Percentiles rank a stretch among this genome's conserved stretches.
Evolutionary conservation across 2,329 filamentous ascomycete species (phyloP).

Genomic region (Escovopsis sp.): DNA sequence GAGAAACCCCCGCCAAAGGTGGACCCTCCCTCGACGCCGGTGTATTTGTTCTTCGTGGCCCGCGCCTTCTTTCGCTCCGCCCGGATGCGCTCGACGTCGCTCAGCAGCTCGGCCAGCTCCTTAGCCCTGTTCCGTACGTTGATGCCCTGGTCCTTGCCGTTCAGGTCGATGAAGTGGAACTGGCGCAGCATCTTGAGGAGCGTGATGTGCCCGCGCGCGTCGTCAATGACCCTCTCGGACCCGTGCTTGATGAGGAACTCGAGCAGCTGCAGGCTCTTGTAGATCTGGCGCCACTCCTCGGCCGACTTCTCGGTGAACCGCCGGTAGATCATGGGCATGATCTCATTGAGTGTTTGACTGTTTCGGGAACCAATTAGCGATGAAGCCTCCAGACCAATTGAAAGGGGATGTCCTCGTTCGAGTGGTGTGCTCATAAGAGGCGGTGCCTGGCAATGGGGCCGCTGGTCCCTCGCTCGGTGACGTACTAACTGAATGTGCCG

Average conservation of each 20-base stretch:
- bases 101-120: conserved; percentile 82
- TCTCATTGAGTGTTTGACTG: conserved; percentile 75
- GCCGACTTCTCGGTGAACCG: conserved; percentile 96
- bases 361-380: no score
- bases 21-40: conserved; percentile 74
- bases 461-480: no score
- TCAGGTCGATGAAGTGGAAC: conserved; percentile 91
- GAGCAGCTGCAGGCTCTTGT: conserved; percentile 92
- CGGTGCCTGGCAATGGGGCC: no score
- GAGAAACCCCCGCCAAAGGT: conserved; percentile 44
- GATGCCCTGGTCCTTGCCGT: conserved; percentile 95
- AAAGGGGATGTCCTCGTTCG: no score
- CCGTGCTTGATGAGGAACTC: conserved; percentile 97
- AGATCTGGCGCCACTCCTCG: conserved; percentile 98
- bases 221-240: conserved; percentile 92
- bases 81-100: conserved; percentile 80
- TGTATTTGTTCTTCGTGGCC: conserved; percentile 84
- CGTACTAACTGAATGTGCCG: conserved; percentile 95
- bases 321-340: conserved; percentile 99
- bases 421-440: no score
- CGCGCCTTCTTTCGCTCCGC: conserved; percentile 79
- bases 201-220: conserved; percentile 86
- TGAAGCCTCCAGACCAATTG: no score
- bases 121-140: conserved; percentile 96
- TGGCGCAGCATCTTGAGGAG: conserved; percentile 96